Percentiles rank a stretch among this genome's conserved stretches.
phyloP scores from a whole-genome alignment of 768 basidiomycete genomes.

The Porphyrellus cyaneotinctus region DNA sequence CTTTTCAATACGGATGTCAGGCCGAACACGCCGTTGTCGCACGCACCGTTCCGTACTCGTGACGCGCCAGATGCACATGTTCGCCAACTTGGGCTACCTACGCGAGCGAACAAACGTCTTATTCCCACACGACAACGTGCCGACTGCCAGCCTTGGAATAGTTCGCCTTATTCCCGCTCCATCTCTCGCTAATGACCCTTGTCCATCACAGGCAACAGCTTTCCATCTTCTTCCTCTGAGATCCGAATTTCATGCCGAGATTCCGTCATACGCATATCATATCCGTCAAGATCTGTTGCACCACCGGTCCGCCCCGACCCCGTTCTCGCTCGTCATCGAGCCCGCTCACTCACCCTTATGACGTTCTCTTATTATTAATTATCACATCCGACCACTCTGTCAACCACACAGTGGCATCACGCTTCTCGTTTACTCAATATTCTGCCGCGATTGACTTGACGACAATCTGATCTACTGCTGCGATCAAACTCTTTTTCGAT shows the following conservation, averaged over 20 bases:
- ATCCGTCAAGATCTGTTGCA: conserved; percentile 8
- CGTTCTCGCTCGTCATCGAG: not conserved
- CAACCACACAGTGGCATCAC: conserved; percentile 4
- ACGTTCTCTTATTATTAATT: not conserved
- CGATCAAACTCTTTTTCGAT: conserved; percentile 13
- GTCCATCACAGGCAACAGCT: conserved; percentile 6
- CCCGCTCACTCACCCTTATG: not conserved
- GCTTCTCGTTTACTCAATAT: conserved; percentile 2
- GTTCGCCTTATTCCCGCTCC: conserved; percentile 11
- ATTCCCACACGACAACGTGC: conserved; percentile 13
- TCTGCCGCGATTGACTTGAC: conserved; percentile 10
- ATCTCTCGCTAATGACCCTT: not conserved
- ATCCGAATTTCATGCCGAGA: conserved; percentile 7
- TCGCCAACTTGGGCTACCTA: conserved; percentile 3
- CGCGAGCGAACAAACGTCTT: conserved; percentile 11
- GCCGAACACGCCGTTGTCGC: conserved; percentile 13
- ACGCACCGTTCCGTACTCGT: conserved; percentile 4
- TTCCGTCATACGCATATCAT: conserved; percentile 4
- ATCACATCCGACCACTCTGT: not conserved
- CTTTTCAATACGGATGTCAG: not conserved
- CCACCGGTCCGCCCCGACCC: not conserved
- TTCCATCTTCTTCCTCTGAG: conserved; percentile 6
- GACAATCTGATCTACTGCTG: conserved; percentile 22
- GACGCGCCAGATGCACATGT: conserved; percentile 19
- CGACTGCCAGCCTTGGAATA: conserved; percentile 4